Conservation (phyloP, 2,329 filamentous ascomycete species). For the Juglanconis oblonga region DNA sequence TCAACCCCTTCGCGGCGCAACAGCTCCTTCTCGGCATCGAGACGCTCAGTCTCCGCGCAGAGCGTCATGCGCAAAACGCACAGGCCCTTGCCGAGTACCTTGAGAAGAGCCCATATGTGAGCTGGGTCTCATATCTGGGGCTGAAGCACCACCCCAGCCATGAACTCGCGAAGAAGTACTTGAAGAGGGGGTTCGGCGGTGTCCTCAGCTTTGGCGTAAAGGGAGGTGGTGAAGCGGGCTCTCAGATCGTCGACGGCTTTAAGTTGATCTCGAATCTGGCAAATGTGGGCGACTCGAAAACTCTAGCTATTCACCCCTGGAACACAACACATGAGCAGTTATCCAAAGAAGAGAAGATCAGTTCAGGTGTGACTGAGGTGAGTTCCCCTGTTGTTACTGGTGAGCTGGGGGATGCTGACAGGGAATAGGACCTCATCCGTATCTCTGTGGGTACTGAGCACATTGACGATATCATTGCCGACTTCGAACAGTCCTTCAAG, state of each 20-base stretch:
- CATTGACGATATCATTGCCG: constrained; percentile 94
- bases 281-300: constrained; percentile 95
- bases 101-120: constrained; percentile 76
- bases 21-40: constrained; percentile 86
- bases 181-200: constrained; percentile 80
- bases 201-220: constrained; percentile 93
- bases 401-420: not conserved
- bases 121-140: constrained; percentile 93
- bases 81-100: constrained; percentile 78
- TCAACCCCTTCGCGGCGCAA: constrained; percentile 91
- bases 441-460: constrained; percentile 96
- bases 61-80: constrained; percentile 84
- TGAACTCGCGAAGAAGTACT: constrained; percentile 79
- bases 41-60: constrained; percentile 81
- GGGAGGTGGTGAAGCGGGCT: constrained; percentile 78
- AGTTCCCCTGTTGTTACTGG: constrained; percentile 14
- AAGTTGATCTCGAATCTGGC: constrained; percentile 94
- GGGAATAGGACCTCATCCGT: constrained; percentile 74
- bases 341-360: constrained; percentile 73
- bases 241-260: constrained; percentile 87
- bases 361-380: constrained; percentile 78
- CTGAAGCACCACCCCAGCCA: constrained; percentile 80
- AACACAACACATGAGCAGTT: constrained; percentile 94
- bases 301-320: constrained; percentile 92
- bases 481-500: constrained; percentile 89